Evolutionary conservation across 768 basidiomycete genomes (phyloP), one percentile per base, ranked within the genome.

Genomic region (Antrodiella citrinella): DNA sequence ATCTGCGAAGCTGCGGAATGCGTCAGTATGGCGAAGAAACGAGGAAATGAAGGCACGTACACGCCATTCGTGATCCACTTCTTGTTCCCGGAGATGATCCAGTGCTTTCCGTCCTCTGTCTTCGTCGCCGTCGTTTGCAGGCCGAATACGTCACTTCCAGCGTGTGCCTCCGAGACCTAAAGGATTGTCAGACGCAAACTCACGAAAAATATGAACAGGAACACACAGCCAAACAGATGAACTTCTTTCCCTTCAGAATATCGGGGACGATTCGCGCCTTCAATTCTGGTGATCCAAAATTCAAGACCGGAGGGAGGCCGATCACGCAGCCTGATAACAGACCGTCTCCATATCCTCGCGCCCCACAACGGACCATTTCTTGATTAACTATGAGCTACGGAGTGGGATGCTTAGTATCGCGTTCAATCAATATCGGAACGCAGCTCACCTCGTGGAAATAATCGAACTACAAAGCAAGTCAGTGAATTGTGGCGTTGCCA

Each of bases 81-180:
- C 77, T 91, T 91, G 57, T 82, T 84, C 52, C 86, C 91, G 57
- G 86, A 89, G 59, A 94, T 82, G 47, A 86, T 86, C 81, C 83
- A 91, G 56, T 82, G 72, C 62, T 85, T 86, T 23, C 88, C 90
- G 60, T 93, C 90, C 49, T 82, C 82, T 21, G 76, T 84, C 66
- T 90, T 86, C 18, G 76, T 79, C 13, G 91, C 92, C 4, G 79
- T 82, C 4, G 90, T 91, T 61, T 81, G 75, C 49, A 93, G 67
- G 5, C 90, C 87, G 67, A 80, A 77, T 3, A 96, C 91, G 64
- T 94, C 91, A 61, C 81, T 84, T 23, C 86, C 91, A 7, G 90
- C 91, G 52, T 84, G 85, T 10, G 91, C 90, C 67, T 95, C 92
- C 13, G 86, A 86, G 55, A 93, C 86, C 57, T 58, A 40, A 13